Conservation (phyloP, 2,329 filamentous ascomycete genomes). For the Calonectria naviculata region DNA sequence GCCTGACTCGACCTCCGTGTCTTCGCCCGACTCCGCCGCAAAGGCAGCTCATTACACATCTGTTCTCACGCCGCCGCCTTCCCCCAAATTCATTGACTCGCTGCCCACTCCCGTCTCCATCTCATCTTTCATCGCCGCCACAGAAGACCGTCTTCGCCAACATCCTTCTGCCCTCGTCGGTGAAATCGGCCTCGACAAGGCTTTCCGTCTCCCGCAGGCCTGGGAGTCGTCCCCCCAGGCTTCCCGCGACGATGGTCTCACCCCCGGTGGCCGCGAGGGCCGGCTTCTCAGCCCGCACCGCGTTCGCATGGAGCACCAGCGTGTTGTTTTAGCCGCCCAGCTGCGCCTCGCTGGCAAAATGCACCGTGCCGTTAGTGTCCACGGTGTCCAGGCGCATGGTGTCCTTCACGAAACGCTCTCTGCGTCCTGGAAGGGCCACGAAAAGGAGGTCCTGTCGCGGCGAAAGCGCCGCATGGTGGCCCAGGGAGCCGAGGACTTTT, state of each 20-base stretch:
- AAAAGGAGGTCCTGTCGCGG: slow-evolving; percentile 70
- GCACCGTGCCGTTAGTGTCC: slow-evolving; percentile 73
- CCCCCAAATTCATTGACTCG: slow-evolving; percentile 54
- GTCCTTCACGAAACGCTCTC: slow-evolving; percentile 73
- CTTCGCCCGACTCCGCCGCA: slow-evolving; percentile 42
- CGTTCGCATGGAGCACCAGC: slow-evolving; percentile 77
- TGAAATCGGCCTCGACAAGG: slow-evolving; percentile 82
- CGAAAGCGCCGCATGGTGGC: slow-evolving; percentile 65
- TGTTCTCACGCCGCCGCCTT: slow-evolving; percentile 69
- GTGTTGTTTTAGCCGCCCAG: slow-evolving; percentile 72
- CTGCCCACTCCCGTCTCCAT: slow-evolving; percentile 72
- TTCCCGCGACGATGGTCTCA: slow-evolving; percentile 55
- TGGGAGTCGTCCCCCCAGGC: slow-evolving; percentile 54
- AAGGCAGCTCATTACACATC: slow-evolving; percentile 71
- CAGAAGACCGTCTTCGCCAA: slow-evolving; percentile 62
- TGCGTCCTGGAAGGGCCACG: slow-evolving; percentile 76
- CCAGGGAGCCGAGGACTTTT: slow-evolving; percentile 58
- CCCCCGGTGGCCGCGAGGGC: slow-evolving; percentile 78
- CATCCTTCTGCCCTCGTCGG: slow-evolving; percentile 77
- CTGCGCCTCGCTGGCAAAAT: slow-evolving; percentile 77
- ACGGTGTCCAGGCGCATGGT: slow-evolving; percentile 82
- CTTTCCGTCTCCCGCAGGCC: slow-evolving; percentile 76
- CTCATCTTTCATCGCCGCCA: slow-evolving; percentile 67
- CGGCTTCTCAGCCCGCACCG: slow-evolving; percentile 74
- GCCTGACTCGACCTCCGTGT: neutral